phyloP scores from a whole-genome alignment of 768 basidiomycete species.

The Pulveroboletus sp. region DNA sequence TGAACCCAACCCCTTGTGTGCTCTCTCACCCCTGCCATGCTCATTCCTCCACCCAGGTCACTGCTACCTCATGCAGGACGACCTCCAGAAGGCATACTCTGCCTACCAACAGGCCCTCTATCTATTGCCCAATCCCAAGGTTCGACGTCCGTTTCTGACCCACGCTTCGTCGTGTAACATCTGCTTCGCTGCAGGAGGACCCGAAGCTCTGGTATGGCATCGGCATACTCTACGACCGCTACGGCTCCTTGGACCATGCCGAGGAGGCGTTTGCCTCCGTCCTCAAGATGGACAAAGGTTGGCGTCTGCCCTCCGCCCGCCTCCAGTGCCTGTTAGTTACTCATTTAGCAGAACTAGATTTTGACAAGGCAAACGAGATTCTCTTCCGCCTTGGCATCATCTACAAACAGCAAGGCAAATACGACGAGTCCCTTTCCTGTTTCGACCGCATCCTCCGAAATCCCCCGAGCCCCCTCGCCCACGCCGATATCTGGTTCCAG shows the following conservation, averaged over 20 bases:
- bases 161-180: slow-evolving; percentile 4
- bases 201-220: slow-evolving; percentile 99
- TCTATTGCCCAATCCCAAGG: slow-evolving; percentile 92
- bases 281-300: slow-evolving; percentile 94
- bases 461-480: slow-evolving; percentile 91
- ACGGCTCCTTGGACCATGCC: slow-evolving; percentile 96
- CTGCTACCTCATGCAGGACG: slow-evolving; percentile 98
- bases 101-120: slow-evolving; percentile 99
- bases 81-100: slow-evolving; percentile 96
- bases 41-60: slow-evolving; percentile 54
- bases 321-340: slow-evolving; percentile 21
- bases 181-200: slow-evolving; percentile 57
- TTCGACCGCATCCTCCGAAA: slow-evolving; percentile 96
- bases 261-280: slow-evolving; percentile 98
- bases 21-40: slow-evolving; percentile 9
- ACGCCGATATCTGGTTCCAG: slow-evolving; percentile 99
- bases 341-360: slow-evolving; percentile 52
- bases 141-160: slow-evolving; percentile 26
- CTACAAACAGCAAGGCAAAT: slow-evolving; percentile 98
- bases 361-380: slow-evolving; percentile 98
- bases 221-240: slow-evolving; percentile 97
- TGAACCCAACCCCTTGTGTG: slow-evolving; percentile 34
- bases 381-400: slow-evolving; percentile 98
- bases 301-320: slow-evolving; percentile 14
- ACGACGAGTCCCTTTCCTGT: slow-evolving; percentile 79